Percentiles rank a stretch among this genome's conserved stretches.
Conservation (phyloP, 192 early-diverging fungal genomes). For the Glomus cerebriforme region DNA sequence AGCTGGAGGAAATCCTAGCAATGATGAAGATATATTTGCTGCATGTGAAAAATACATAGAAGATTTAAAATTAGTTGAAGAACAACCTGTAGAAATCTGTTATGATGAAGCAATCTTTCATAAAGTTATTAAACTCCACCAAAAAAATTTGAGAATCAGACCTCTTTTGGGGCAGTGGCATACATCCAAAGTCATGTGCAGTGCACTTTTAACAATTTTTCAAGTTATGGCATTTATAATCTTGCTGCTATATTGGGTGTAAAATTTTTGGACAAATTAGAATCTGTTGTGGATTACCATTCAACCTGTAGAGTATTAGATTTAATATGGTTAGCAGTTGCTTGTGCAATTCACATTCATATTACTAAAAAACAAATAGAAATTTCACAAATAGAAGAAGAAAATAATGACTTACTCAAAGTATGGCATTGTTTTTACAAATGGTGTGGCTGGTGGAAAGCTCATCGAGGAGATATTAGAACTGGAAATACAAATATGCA, state of each 20-base stretch:
- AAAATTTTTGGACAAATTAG: constrained; percentile 17
- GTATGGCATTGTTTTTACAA: constrained; percentile 17
- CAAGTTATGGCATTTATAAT: constrained; percentile 1
- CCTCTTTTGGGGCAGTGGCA: constrained; percentile 1
- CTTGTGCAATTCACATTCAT: constrained; percentile 11
- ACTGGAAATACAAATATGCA: not conserved
- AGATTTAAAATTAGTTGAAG: not conserved
- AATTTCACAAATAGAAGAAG: not conserved
- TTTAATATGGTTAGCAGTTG: not conserved
- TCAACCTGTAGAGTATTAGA: constrained; percentile 15
- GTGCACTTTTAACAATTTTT: not conserved
- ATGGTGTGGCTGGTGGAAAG: too few relatives aligned
- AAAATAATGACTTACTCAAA: constrained; percentile 13
- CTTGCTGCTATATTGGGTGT: not conserved
- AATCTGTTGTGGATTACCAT: not conserved
- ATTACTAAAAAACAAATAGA: not conserved
- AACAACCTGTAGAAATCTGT: not conserved
- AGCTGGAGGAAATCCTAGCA: not conserved
- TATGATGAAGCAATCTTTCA: not conserved
- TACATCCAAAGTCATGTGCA: not conserved
- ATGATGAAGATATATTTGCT: not conserved
- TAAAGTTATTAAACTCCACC: too few relatives aligned
- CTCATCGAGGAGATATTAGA: not conserved
- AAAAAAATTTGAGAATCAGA: not conserved
- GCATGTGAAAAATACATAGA: not conserved